Evolutionary conservation across 2,329 filamentous ascomycete genomes (phyloP), one percentile per base, ranked within the genome.

Genomic region (Immersiporthe knoxdaviesiana): DNA sequence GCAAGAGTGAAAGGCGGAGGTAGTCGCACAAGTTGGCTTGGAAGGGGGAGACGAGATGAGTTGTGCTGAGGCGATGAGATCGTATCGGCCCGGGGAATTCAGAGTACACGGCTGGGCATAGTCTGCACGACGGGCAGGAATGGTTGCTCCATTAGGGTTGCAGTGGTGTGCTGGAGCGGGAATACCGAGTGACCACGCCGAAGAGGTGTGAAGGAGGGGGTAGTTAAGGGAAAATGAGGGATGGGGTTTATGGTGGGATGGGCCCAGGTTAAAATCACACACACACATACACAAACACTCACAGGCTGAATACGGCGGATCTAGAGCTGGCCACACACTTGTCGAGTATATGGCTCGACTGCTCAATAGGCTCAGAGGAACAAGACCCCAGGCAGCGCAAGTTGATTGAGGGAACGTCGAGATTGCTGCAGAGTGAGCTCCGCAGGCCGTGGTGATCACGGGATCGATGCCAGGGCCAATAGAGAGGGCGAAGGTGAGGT

Each of bases 391-490:
- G 44, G 44, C 44, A 63, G 65, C 69, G 72, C 69, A 72, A 72
- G 74, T 74, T 78, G 76, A 78, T 79, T 76, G 77, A 78, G 70
- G 75, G 44, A 72, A 71, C 72, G 66, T 66, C 66, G 71, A 74
- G 66, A 73, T 73, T 73, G 66, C 74, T 72, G 73, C 75, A 75
- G 77, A 79, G 78, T 76, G 75, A 74, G 72, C 74, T 82, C 81
- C 81, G 82, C 82, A 84, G 82, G 73, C 70, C 72, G 74, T 69
- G 70, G 74, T 71, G 78, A 85, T 87, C 85, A 87, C 84, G 84
- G 86, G 85, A 87, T 80, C 71, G 73, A 74, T 70, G 69, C 70
- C 70, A 76, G 72, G 78, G 75, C 84, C 85, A 87, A 87, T 87
- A 75, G 75, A 78, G 78, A 78, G 66, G 74, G 73, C 77, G 78